Evolutionary conservation across 805 yeast species (phyloP).

Genomic region (Starmerella sirachaensis): DNA sequence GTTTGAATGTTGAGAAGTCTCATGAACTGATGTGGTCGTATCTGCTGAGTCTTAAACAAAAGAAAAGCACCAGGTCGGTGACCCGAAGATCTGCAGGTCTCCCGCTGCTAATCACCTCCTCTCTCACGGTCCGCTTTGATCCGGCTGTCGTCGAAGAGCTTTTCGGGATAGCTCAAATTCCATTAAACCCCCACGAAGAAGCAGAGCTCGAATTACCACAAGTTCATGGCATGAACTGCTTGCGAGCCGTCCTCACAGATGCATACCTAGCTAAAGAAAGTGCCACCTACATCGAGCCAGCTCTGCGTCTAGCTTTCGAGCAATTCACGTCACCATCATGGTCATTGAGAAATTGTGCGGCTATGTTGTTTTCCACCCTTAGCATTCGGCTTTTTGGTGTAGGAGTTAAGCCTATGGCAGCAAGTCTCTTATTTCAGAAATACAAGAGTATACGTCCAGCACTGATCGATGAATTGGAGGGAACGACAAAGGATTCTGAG

Average conservation of each 20-base stretch:
- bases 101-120: conserved; percentile 55
- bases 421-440: conserved; percentile 59
- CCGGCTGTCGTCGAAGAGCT: conserved; percentile 41
- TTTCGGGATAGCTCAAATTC: conserved; percentile 41
- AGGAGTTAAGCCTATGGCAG: conserved; percentile 31
- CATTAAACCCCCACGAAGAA: conserved; percentile 36
- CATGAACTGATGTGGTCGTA: conserved; percentile 3
- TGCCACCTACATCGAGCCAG: conserved; percentile 41
- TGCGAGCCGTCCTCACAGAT: conserved; percentile 63
- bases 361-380: conserved; percentile 80
- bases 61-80: conserved; percentile 40
- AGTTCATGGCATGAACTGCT: conserved; percentile 84
- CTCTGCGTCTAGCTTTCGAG: conserved; percentile 47
- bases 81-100: conserved; percentile 89
- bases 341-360: conserved; percentile 85
- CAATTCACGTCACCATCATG: conserved; percentile 59
- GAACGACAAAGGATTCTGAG: conserved; percentile 7
- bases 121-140: conserved; percentile 24
- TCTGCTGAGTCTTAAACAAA: conserved; percentile 1
- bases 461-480: conserved; percentile 30
- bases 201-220: conserved; percentile 68
- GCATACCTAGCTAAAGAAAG: conserved; percentile 47
- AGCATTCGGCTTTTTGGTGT: conserved; percentile 72
- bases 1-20: conserved; percentile 23
- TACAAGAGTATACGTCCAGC: conserved; percentile 42